phyloP scores from a whole-genome alignment of 768 basidiomycete species.

The Mycena belliarum region DNA sequence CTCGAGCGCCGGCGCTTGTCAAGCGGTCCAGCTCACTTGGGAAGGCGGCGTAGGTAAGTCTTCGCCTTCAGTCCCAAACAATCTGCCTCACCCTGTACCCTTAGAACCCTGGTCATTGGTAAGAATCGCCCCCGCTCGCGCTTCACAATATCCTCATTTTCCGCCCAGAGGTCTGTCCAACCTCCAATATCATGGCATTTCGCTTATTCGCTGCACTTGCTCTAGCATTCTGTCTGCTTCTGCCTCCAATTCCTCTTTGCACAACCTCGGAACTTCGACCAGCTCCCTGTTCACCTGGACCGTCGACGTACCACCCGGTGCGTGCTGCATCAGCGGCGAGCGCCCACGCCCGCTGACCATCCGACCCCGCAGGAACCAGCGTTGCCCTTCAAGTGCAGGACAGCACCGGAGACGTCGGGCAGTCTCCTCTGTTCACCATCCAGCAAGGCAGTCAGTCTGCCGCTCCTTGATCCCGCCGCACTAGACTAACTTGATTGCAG shows the following conservation, averaged over 20 bases:
- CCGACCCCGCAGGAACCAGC: too few relatives aligned
- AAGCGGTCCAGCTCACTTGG: not conserved
- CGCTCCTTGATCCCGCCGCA: not conserved
- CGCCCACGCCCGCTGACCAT: too few relatives aligned
- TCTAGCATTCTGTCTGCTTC: conserved; percentile 7
- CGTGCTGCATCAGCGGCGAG: not conserved
- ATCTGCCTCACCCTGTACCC: not conserved
- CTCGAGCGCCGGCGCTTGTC: not conserved
- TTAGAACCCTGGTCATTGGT: conserved; percentile 8
- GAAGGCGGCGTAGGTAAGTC: conserved; percentile 12
- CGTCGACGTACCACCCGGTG: not conserved
- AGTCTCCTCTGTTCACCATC: conserved; percentile 9
- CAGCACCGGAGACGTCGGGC: not conserved
- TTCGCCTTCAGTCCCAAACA: not conserved
- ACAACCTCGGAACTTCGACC: not conserved
- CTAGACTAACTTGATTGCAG: not conserved
- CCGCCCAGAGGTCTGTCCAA: conserved; percentile 1
- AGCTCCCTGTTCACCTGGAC: conserved; percentile 2
- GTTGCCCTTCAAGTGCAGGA: conserved; percentile 7
- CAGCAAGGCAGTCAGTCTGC: not conserved
- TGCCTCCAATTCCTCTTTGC: not conserved
- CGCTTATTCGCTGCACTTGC: not conserved
- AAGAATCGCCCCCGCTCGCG: not conserved
- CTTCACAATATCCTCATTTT: not conserved
- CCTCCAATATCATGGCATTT: too few relatives aligned